phyloP scores from a whole-genome alignment of 1,284 basidiomycete genomes.

The Apiotrichum siamense region DNA sequence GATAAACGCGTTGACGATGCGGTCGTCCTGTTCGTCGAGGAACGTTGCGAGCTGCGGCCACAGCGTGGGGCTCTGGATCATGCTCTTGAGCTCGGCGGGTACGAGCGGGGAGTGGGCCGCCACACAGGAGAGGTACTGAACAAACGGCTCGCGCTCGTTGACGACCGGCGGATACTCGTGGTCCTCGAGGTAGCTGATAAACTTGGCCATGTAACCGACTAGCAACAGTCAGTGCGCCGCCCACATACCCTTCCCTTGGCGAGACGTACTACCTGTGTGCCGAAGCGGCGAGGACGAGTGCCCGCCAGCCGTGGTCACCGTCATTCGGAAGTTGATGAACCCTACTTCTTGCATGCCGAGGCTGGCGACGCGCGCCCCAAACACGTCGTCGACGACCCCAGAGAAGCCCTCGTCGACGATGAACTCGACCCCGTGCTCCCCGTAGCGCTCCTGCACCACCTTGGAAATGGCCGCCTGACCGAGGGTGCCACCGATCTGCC shows the following conservation, averaged over 20 bases:
- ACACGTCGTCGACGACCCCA: constrained; percentile 34
- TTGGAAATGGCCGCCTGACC: background rate
- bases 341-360: constrained; percentile 51
- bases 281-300: constrained; percentile 42
- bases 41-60: constrained; percentile 46
- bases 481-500: background rate
- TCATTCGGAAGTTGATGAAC: constrained; percentile 27
- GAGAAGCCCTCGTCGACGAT: constrained; percentile 50
- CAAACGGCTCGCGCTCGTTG: constrained; percentile 38
- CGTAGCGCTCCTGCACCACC: constrained; percentile 40
- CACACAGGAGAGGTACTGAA: constrained; percentile 49
- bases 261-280: constrained; percentile 42
- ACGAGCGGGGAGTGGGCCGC: constrained; percentile 47
- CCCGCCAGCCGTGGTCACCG: constrained; percentile 39
- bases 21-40: constrained; percentile 24
- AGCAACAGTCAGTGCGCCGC: no score
- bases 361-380: constrained; percentile 37
- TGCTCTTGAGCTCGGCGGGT: constrained; percentile 29
- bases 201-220: constrained; percentile 43
- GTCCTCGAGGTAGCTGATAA: constrained; percentile 38
- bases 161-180: constrained; percentile 39
- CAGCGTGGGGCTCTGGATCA: constrained; percentile 34
- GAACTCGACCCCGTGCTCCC: constrained; percentile 42
- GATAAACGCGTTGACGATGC: constrained; percentile 35
- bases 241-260: no score